phyloP scores from a whole-genome alignment of 2,329 filamentous ascomycete species.

The Aspergillus pseudoviridinutans region DNA sequence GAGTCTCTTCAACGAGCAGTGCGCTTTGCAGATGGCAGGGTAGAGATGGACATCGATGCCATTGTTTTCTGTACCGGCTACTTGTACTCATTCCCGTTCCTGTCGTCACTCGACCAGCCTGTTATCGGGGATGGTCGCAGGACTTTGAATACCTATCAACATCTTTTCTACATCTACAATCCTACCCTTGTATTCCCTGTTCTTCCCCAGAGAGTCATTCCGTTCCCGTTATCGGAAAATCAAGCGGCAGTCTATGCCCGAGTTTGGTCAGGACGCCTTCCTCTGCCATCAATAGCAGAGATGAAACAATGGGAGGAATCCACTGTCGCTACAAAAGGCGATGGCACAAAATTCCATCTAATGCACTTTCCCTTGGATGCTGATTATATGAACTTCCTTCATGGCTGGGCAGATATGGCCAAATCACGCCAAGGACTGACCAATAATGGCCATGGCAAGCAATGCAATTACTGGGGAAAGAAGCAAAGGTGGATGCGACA shows the following conservation, averaged over 20 bases:
- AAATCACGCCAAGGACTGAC: conserved; percentile 34
- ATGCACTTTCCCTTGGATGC: conserved; percentile 48
- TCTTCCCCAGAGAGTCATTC: conserved; percentile 79
- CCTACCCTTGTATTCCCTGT: conserved; percentile 76
- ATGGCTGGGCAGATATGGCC: conserved; percentile 41
- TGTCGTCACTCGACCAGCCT: conserved; percentile 48
- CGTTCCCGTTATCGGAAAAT: conserved; percentile 74
- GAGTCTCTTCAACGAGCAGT: conserved; percentile 53
- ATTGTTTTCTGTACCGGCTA: conserved; percentile 89
- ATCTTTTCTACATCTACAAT: conserved; percentile 70
- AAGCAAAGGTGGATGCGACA: conserved; percentile 69
- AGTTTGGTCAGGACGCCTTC: conserved; percentile 68
- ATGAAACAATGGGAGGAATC: conserved; percentile 67
- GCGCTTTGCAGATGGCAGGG: conserved; percentile 60
- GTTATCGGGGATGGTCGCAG: conserved; percentile 66
- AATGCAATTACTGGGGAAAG: conserved; percentile 67
- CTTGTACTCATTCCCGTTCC: conserved; percentile 77
- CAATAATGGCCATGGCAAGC: conserved; percentile 55
- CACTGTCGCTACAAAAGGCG: conserved; percentile 41
- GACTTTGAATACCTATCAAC: conserved; percentile 70
- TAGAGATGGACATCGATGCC: conserved; percentile 67
- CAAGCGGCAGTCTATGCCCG: conserved; percentile 75
- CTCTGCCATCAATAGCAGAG: conserved; percentile 57
- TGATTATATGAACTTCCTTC: conserved; percentile 43
- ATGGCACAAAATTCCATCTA: conserved; percentile 51